These are phyloP conservation scores for Yamadazyma conglobata DNA, from an alignment of 1,139 yeast genomes.

Conservation along the genomic window DNA sequence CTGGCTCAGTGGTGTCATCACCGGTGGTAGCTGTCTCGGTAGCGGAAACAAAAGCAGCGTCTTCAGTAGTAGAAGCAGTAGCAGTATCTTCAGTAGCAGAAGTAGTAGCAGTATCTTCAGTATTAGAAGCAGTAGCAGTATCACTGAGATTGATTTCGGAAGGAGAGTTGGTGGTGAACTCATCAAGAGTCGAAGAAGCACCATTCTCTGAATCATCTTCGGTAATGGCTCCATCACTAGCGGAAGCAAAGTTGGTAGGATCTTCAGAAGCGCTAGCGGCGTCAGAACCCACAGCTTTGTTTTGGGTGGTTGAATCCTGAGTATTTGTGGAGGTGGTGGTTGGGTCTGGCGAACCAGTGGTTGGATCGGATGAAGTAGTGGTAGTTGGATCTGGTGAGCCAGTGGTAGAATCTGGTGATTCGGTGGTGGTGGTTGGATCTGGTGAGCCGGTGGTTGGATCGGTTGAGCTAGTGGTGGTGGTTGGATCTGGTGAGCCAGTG, in stretches of 20 bases:
- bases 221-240: not conserved
- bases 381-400: constrained; percentile 1
- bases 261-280: not conserved
- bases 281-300: no score
- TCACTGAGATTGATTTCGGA: constrained; percentile 3
- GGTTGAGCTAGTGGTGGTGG: constrained; percentile 1
- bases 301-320: no score
- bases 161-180: constrained; percentile 6
- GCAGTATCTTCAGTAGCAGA: constrained; percentile 15
- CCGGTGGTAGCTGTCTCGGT: constrained; percentile 6
- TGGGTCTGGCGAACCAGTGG: not conserved
- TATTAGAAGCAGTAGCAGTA: constrained; percentile 3
- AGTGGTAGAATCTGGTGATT: constrained; percentile 1
- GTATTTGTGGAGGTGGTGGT: not conserved
- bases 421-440: constrained; percentile 1
- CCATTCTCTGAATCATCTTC: not conserved
- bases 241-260: not conserved
- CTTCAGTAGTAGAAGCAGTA: constrained; percentile 2
- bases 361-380: constrained; percentile 1
- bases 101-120: constrained; percentile 1
- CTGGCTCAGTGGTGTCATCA: constrained; percentile 4
- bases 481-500: not conserved
- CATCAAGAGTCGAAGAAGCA: constrained; percentile 1
- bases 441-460: not conserved
- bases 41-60: constrained; percentile 1